phyloP scores from a whole-genome alignment of 345 rosid species.

The Noccaea caerulescens region DNA sequence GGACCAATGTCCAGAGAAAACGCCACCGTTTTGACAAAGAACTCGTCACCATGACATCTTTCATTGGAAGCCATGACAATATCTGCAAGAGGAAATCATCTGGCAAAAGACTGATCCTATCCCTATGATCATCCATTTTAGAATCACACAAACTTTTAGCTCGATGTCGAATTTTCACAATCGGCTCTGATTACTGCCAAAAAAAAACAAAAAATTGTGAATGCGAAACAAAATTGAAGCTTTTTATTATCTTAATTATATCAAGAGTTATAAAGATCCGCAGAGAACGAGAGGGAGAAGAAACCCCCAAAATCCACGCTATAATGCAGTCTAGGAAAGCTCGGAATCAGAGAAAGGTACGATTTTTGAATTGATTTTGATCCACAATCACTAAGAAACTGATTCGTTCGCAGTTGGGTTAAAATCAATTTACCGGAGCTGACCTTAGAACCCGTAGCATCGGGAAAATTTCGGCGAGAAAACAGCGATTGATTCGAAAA shows the following conservation, averaged over 20 bases:
- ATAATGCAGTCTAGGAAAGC: neutral
- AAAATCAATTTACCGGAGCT: slow-evolving; percentile 3
- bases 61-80: slow-evolving; percentile 35
- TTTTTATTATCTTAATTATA: neutral
- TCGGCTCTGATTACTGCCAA: slow-evolving; percentile 10
- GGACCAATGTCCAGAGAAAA: slow-evolving; percentile 36
- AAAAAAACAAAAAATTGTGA: no score
- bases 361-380: neutral
- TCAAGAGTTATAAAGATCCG: neutral
- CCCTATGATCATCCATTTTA: slow-evolving; percentile 26
- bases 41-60: slow-evolving; percentile 35
- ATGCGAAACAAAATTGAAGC: neutral
- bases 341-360: neutral
- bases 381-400: neutral
- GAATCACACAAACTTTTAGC: neutral
- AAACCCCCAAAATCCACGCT: neutral
- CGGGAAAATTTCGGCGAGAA: neutral
- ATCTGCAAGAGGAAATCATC: slow-evolving; percentile 45
- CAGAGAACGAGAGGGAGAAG: neutral
- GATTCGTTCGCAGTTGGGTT: slow-evolving; percentile 3
- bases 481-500: neutral
- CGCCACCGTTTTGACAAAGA: slow-evolving; percentile 35
- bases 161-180: neutral
- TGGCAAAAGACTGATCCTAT: slow-evolving; percentile 38
- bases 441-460: neutral